Evolutionary conservation across 495 filamentous ascomycete genomes (phyloP).

Genomic region (Penicillium bialowiezense): DNA sequence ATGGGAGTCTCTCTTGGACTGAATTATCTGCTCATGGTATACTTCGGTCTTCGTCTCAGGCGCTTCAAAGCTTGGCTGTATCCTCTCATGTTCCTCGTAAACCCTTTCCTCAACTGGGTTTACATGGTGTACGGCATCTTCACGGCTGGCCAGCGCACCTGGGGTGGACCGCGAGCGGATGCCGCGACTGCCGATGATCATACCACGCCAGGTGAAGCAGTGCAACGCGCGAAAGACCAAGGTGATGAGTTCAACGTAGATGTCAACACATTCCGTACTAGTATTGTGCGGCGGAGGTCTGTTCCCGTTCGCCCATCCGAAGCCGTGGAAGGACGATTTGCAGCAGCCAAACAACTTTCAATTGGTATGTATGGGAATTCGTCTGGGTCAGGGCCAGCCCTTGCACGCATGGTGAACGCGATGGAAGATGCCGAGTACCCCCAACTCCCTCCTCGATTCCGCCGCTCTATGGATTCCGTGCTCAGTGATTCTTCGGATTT

Average conservation of each 20-base stretch:
- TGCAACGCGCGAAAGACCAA: constrained; percentile 70
- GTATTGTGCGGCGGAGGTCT: constrained; percentile 48
- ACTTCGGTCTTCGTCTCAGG: constrained; percentile 83
- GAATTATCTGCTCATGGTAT: constrained; percentile 95
- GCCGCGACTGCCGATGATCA: constrained; percentile 76
- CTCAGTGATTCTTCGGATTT: constrained; percentile 52
- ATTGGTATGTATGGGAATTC: constrained; percentile 49
- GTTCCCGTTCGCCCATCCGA: constrained; percentile 69
- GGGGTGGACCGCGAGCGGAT: constrained; percentile 93
- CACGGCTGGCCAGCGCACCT: constrained; percentile 92
- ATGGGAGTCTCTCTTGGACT: constrained; percentile 92
- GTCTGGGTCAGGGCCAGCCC: constrained; percentile 34
- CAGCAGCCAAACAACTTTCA: constrained; percentile 40
- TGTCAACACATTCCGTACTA: constrained; percentile 82
- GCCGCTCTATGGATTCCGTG: constrained; percentile 67
- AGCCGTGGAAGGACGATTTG: constrained; percentile 62
- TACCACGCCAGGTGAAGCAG: constrained; percentile 80
- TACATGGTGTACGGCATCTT: constrained; percentile 92
- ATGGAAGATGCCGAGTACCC: constrained; percentile 34
- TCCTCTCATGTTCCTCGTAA: constrained; percentile 91
- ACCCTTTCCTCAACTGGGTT: constrained; percentile 97
- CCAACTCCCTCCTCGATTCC: constrained; percentile 49
- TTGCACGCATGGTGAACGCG: constrained; percentile 40
- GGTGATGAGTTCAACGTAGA: constrained; percentile 93
- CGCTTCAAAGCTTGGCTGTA: constrained; percentile 94